These are phyloP conservation scores for Sicyos baderoa DNA, from an alignment of 306 rosid species.

Conservation along the genomic window DNA sequence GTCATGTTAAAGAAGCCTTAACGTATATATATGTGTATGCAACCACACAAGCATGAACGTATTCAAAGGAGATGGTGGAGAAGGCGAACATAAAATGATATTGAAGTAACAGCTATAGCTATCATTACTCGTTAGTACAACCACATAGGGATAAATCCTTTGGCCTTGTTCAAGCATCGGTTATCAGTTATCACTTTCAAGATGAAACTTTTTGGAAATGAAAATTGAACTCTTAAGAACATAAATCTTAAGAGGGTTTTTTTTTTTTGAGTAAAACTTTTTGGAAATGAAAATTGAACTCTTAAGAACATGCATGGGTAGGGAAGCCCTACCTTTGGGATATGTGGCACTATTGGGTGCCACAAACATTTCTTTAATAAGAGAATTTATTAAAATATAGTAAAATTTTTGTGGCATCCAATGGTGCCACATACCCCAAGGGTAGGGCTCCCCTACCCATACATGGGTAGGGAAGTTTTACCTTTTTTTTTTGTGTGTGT, in stretches of 20 bases:
- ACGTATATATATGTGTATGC: not conserved
- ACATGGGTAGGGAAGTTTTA: no score
- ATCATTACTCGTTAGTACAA: not conserved
- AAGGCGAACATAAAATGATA: not conserved
- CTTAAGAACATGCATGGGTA: not conserved
- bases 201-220: not conserved
- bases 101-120: not conserved
- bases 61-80: not conserved
- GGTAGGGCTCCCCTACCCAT: no score
- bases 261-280: not conserved
- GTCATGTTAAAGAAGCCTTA: conserved; percentile 33
- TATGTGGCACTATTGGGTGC: no score
- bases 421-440: no score
- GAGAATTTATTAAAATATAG: no score
- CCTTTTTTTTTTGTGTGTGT: no score
- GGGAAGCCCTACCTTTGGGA: no score
- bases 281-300: not conserved
- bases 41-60: not conserved
- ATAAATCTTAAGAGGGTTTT: no score
- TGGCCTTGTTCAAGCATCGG: not conserved
- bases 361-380: no score
- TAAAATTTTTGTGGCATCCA: no score
- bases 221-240: not conserved
- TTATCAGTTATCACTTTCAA: not conserved
- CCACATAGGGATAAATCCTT: not conserved